Base-by-base conservation (phyloP, 192 early-diverging fungal species). In the Mortierella hygrophila region DNA sequence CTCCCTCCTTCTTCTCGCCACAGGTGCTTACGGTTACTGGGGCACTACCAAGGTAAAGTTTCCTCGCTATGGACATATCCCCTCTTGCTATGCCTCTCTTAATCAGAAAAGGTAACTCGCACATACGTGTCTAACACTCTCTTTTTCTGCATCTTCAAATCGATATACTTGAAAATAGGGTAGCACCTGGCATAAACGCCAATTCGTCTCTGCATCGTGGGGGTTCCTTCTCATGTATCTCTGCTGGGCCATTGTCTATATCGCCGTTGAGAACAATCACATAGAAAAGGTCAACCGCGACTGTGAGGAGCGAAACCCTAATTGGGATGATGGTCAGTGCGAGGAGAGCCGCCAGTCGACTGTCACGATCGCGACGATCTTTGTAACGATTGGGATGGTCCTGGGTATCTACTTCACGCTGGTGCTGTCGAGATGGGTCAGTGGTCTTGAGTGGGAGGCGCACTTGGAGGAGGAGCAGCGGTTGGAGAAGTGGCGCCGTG, bases 191-290 rank as follows among this genome's bases (percentile, higher is more conserved):
- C 78, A 85, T 70, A 55, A 75, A 68, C 83, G 78, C 40, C 83
- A 85, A 65, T 80, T 80, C 47, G 83, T 85, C 20, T 85, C 83
- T 10, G 79, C 79, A 10, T 85, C 83, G 23, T 85, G 83, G 83
- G 78, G 83, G 4, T 85, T 85, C 57, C 44, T 85, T 18, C 44
- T 85, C 20, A 85, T 85, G 78, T 77, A 77, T 44, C 42, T 80
- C 35, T 85, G 83, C 75, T 85, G 83, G 83, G 75, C 83, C 18
- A 52, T 85, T 26, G 83, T 85, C 47, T 80, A 85, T 40, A 85
- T 85, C 69, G 78, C 70, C n/a, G 78, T 85, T 5, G 78, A 80
- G 75, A 47, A 77, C 16, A 70, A 77, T n/a, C 74, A 79, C 26
- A 54, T 76, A 15, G 68, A 71, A 18, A 85, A 76, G 35, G 82